Percentiles rank a stretch among this genome's conserved stretches.
phyloP scores from a whole-genome alignment of 2,329 filamentous ascomycete species.

The Botrytis cinerea region DNA sequence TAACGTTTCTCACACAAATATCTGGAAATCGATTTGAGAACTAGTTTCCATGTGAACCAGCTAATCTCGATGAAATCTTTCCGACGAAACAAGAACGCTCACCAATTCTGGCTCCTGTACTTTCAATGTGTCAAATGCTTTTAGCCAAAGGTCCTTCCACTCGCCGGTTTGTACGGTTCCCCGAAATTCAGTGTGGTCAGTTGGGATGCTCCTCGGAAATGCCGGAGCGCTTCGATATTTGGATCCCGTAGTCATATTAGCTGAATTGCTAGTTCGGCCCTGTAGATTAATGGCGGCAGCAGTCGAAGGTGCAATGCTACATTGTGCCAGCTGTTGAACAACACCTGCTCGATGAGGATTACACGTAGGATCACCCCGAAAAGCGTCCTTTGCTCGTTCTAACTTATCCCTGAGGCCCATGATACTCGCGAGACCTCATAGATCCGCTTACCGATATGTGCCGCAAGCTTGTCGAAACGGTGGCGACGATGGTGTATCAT shows the following conservation, averaged over 20 bases:
- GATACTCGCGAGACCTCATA: not conserved
- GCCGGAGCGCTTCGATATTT: not conserved
- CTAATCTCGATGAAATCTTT: not conserved
- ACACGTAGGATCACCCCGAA: not conserved
- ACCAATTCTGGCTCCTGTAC: not conserved
- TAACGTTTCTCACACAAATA: not conserved
- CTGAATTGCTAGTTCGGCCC: accelerated
- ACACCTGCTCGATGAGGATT: not conserved
- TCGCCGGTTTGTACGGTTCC: not conserved
- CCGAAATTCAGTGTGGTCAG: not conserved
- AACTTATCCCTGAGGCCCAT: not conserved
- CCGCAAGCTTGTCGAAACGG: not conserved
- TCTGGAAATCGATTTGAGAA: not conserved
- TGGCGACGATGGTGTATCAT: not conserved
- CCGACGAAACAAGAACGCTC: not conserved
- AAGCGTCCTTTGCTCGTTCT: not conserved
- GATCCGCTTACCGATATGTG: not conserved
- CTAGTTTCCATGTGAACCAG: not conserved
- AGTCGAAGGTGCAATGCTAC: not conserved
- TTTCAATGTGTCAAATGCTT: not conserved
- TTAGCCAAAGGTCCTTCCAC: not conserved
- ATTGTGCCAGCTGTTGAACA: not conserved
- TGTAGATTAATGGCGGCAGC: accelerated
- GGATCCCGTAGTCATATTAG: not conserved
- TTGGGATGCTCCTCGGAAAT: not conserved